Evolutionary conservation across 2,329 filamentous ascomycete species (phyloP).

Genomic region (Trichothecium sympodiale): DNA sequence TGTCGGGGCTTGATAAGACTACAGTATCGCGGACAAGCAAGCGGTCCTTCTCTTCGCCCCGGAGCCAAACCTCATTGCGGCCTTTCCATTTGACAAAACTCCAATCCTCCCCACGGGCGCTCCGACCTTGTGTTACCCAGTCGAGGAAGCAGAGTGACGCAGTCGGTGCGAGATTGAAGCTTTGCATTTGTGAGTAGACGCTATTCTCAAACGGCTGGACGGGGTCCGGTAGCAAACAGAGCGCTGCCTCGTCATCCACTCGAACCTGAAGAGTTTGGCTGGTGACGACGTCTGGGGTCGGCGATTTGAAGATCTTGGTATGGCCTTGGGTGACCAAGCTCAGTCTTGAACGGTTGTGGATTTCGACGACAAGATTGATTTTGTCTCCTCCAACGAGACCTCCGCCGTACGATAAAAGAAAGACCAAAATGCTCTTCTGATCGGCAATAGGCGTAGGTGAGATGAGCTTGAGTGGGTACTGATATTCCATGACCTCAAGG

Average conservation of each 20-base stretch:
- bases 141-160: slow-evolving; percentile 73
- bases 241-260: slow-evolving; percentile 37
- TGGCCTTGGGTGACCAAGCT: slow-evolving; percentile 63
- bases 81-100: slow-evolving; percentile 68
- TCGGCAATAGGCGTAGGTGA: slow-evolving; percentile 58
- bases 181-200: slow-evolving; percentile 74
- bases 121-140: slow-evolving; percentile 86
- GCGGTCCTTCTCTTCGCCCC: slow-evolving; percentile 29
- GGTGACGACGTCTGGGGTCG: slow-evolving; percentile 41
- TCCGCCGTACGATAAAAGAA: slow-evolving; percentile 88
- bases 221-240: slow-evolving; percentile 75
- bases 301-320: slow-evolving; percentile 90
- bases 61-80: slow-evolving; percentile 74
- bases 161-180: slow-evolving; percentile 50
- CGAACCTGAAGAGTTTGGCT: slow-evolving; percentile 43
- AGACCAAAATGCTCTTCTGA: slow-evolving; percentile 64
- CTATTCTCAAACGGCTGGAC: slow-evolving; percentile 83
- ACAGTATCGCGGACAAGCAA: slow-evolving; percentile 80
- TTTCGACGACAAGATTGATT: slow-evolving; percentile 59
- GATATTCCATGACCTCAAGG: slow-evolving; percentile 68
- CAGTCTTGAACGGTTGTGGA: slow-evolving; percentile 56
- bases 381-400: slow-evolving; percentile 82
- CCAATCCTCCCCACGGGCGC: slow-evolving; percentile 82
- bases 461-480: slow-evolving; percentile 92
- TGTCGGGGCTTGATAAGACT: slow-evolving; percentile 51